Evolutionary conservation across 108 stramenopile species (phyloP), one percentile per base, ranked within the genome.

Genomic region (Mediolabrus comicus): DNA sequence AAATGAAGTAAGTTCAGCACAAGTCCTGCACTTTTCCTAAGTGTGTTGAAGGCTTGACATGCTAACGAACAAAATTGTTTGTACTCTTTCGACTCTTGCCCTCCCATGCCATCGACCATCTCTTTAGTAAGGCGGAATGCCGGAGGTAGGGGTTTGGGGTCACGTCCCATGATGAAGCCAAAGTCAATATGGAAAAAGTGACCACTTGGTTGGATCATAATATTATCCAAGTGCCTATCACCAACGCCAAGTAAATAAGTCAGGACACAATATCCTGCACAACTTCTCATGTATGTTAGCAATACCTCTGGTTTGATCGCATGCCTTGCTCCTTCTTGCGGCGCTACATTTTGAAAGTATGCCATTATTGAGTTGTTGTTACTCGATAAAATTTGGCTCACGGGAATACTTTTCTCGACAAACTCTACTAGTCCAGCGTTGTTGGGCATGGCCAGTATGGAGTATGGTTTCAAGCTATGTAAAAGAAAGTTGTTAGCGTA

Each of bases 91-190:
- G 88, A 92, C 39, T 97, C 96, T 0, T 86, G 80, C 8, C 98
- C 97, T 25, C 97, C 97, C 96, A 98, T 97, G 10, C 94, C 96
- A 49, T 98, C 96, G 4, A 96, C 93, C 97, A 97, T 97, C 80
- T 95, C 90, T 49, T 88, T 79, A 3, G 92, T 95, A 3, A 96
- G 69, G 4, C 97, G 90, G 64, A 99, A 97, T 35, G 95, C 92
- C 27, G 97, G 97, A 3, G 97, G 97, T 28, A 98, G 72, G 11
- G 97, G 97, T 60, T 98, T 98, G 25, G 97, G 97, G 54, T 98
- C 97, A 25, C 85, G 65, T 32, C 95, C 95, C 65, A 96, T 91
- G 29, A 95, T 90, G 60, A 90, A 96, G 14, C 95, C 95, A 68
- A 96, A 55, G 17, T 64, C 95, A 27, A 96, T 93, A 80, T 96